Conservation (phyloP, 768 basidiomycete genomes). For the Agrocybe pediades region DNA sequence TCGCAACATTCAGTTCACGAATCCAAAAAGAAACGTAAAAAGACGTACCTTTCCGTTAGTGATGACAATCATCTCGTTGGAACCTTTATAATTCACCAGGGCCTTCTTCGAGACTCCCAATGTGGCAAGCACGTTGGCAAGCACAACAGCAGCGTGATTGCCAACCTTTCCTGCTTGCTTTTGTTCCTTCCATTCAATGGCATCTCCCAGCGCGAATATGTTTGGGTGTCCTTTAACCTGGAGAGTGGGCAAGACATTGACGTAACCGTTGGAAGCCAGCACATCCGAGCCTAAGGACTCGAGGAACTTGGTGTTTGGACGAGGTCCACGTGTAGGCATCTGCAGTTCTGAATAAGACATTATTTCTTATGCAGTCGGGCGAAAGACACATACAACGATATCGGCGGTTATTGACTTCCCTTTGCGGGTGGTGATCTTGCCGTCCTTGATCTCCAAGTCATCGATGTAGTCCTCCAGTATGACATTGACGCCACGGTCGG, state of each 20-base stretch:
- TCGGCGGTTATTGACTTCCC: constrained; percentile 54
- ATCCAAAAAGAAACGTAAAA: not conserved
- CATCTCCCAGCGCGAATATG: constrained; percentile 69
- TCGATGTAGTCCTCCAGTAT: constrained; percentile 58
- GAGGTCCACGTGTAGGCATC: constrained; percentile 41
- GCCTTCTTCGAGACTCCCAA: constrained; percentile 26
- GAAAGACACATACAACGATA: constrained; percentile 50
- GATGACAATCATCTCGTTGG: constrained; percentile 55
- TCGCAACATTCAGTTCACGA: not conserved
- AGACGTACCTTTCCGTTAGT: constrained; percentile 58
- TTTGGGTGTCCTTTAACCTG: constrained; percentile 51
- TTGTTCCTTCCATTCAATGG: constrained; percentile 63
- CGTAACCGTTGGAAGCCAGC: constrained; percentile 39
- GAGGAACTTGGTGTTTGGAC: constrained; percentile 55
- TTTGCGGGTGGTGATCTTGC: constrained; percentile 48
- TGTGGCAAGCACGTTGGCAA: constrained; percentile 49
- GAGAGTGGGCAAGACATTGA: constrained; percentile 59
- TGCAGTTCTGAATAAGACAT: constrained; percentile 11
- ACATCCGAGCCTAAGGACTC: constrained; percentile 36
- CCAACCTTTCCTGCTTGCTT: constrained; percentile 53
- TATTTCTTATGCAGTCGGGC: not conserved
- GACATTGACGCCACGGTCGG: constrained; percentile 47
- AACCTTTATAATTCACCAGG: constrained; percentile 44
- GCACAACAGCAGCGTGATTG: constrained; percentile 48
- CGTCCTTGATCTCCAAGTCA: constrained; percentile 35